Percentiles rank a stretch among this genome's conserved stretches.
Evolutionary conservation across 2,329 filamentous ascomycete species (phyloP).

Genomic region (Monosporascus ibericus): DNA sequence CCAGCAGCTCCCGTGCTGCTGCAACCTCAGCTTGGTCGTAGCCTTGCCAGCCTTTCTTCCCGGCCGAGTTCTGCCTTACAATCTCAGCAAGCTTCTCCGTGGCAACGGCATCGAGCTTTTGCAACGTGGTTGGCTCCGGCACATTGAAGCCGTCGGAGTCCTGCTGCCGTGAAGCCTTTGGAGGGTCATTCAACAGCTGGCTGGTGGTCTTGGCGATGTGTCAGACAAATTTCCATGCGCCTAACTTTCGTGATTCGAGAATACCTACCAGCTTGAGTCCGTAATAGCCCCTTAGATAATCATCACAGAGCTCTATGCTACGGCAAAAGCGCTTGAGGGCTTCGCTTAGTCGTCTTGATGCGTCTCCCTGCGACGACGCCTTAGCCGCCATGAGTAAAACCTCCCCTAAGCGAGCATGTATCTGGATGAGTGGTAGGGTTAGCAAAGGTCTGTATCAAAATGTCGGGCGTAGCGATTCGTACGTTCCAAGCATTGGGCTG

Average conservation of each 20-base stretch:
- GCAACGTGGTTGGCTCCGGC: conserved; percentile 52
- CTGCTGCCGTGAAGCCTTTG: conserved; percentile 38
- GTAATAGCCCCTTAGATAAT: conserved; percentile 88
- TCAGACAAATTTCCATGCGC: conserved; percentile 10
- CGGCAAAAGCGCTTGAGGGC: conserved; percentile 81
- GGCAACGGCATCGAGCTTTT: conserved; percentile 65
- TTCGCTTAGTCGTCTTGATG: conserved; percentile 56
- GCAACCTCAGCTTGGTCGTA: conserved; percentile 67
- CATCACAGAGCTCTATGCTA: conserved; percentile 88
- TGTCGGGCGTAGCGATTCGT: conserved; percentile 28
- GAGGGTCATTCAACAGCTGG: conserved; percentile 39
- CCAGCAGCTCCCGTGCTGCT: conserved; percentile 63
- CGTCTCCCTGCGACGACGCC: conserved; percentile 32
- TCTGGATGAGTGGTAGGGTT: conserved; percentile 40
- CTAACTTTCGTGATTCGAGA: background rate
- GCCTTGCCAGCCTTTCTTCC: conserved; percentile 64
- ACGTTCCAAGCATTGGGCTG: conserved; percentile 95
- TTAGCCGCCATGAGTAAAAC: conserved; percentile 65
- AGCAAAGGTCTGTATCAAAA: conserved; percentile 14
- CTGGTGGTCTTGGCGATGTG: conserved; percentile 38
- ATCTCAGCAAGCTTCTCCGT: conserved; percentile 74
- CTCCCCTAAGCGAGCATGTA: conserved; percentile 84
- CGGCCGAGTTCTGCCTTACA: conserved; percentile 54
- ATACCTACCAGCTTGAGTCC: conserved; percentile 70
- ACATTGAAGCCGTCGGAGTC: conserved; percentile 46